Conservation (phyloP, 163 green algal genomes). For the Chlorella variabilis region DNA sequence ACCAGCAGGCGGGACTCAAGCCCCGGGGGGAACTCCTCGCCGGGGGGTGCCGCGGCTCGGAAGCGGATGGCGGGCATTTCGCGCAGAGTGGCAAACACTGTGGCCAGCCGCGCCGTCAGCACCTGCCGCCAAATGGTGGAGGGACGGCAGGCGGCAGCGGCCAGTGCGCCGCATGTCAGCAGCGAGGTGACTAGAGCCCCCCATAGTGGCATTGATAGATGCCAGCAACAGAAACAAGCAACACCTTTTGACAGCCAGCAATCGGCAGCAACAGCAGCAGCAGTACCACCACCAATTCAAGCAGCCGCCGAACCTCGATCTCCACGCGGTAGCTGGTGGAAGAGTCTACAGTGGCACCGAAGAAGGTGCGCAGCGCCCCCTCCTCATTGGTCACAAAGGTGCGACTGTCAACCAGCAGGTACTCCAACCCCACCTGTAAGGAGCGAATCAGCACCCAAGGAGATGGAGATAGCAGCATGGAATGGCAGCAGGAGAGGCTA, state of each 20-base stretch:
- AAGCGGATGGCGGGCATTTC: slow-evolving; percentile 74
- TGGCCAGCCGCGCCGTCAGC: slow-evolving; percentile 72
- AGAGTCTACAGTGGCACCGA: slow-evolving; percentile 52
- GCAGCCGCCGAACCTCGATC: no score
- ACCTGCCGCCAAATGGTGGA: no score
- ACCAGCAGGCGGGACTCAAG: slow-evolving; percentile 66
- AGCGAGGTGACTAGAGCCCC: no score
- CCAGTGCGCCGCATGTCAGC: no score
- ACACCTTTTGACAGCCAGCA: no score
- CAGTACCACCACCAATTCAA: no score
- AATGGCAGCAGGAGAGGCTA: no score
- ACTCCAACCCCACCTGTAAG: slow-evolving; percentile 85
- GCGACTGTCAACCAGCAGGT: slow-evolving; percentile 75
- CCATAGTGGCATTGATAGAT: no score
- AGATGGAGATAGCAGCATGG: no score
- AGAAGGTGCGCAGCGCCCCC: slow-evolving; percentile 69
- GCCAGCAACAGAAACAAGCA: no score
- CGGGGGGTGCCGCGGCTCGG: slow-evolving; percentile 59
- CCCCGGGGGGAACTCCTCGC: slow-evolving; percentile 67
- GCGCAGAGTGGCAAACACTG: slow-evolving; percentile 84
- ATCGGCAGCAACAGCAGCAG: no score
- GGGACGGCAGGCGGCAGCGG: no score
- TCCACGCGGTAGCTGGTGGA: slow-evolving; percentile 48
- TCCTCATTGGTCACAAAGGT: slow-evolving; percentile 80
- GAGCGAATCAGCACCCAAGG: slow-evolving; percentile 21